Conservation (phyloP, 495 filamentous ascomycete species). For the Copromyces sp. region DNA sequence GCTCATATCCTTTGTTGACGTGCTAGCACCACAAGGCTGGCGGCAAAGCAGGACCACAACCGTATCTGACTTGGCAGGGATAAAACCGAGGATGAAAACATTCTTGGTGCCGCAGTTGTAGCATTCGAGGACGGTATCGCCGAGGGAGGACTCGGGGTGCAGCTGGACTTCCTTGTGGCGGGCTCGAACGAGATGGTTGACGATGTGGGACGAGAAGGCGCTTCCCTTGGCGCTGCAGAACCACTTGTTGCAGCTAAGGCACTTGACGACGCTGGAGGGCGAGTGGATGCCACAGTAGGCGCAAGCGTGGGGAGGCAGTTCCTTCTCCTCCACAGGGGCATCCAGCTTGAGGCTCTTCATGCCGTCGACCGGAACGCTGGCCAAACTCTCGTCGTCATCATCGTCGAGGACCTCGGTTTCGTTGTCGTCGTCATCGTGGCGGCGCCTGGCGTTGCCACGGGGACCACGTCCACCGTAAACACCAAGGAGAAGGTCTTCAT, state of each 20-base stretch:
- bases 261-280: conserved; percentile 89
- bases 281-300: conserved; percentile 99
- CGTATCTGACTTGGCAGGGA: conserved; percentile 97
- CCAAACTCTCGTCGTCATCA: conserved; percentile 85
- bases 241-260: conserved; percentile 93
- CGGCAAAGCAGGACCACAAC: conserved; percentile 95
- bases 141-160: conserved; percentile 88
- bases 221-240: conserved; percentile 98
- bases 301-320: conserved; percentile 92
- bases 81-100: conserved; percentile 98
- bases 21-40: conserved; percentile 88
- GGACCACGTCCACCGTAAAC: conserved; percentile 51
- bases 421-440: conserved; percentile 75
- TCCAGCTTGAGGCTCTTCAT: conserved; percentile 55
- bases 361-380: conserved; percentile 72
- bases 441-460: conserved; percentile 42
- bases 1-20: conserved; percentile 99
- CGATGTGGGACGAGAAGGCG: conserved; percentile 91
- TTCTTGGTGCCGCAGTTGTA: conserved; percentile 99
- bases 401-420: conserved; percentile 80
- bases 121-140: conserved; percentile 94
- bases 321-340: conserved; percentile 70
- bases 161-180: conserved; percentile 98
- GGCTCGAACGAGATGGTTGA: conserved; percentile 95
- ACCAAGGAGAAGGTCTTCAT: conserved; percentile 63